Base-by-base conservation (phyloP, 1,284 basidiomycete genomes). In the Boletus mariae region DNA sequence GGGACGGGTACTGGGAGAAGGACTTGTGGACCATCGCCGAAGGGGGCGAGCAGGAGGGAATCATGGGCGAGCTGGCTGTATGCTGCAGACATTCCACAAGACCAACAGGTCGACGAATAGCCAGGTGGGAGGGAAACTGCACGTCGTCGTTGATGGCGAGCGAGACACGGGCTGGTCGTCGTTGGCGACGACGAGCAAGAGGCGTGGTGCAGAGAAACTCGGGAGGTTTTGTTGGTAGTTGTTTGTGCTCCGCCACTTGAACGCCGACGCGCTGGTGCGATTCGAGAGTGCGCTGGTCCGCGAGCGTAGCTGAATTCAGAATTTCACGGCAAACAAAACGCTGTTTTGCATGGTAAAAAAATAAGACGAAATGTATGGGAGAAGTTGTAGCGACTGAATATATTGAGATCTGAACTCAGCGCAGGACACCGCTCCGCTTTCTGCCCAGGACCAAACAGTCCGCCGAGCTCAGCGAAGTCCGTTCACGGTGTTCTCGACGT, bases 401-500 rank as follows among this genome's bases (percentile, higher is more conserved):
- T 26, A 7, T 26, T 31, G 29, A 3, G 34, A n/a, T 35, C 13
- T 40, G 55, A 66, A 69, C 67, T 67, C 65, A 66, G 64, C 63
- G 65, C 40, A 10, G 20, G 20, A 20, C 20, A 20, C 20, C 20
- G 20, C 42, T 62, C 60, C 53, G 50, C 51, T 60, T 62, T 52
- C 62, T 51, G 56, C 54, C 49, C 49, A 59, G 58, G 52, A 53
- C 59, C 56, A 54, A 42, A 51, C 58, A 71, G 69, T 67, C 65
- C 65, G 65, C 69, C 55, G 64, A 67, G 69, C 65, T 67, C 65
- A 67, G 65, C 65, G 65, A 67, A 57, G 67, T 51, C 55, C 61
- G 47, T 20, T 37, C 49, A 23, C 42, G 51, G 47, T 37, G 31
- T 32, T n/a, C 32, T 55, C 63, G 59, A 51, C 50, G 63, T 69